Conservation (phyloP, 2,329 filamentous ascomycete species). For the Whalleya microplaca region DNA sequence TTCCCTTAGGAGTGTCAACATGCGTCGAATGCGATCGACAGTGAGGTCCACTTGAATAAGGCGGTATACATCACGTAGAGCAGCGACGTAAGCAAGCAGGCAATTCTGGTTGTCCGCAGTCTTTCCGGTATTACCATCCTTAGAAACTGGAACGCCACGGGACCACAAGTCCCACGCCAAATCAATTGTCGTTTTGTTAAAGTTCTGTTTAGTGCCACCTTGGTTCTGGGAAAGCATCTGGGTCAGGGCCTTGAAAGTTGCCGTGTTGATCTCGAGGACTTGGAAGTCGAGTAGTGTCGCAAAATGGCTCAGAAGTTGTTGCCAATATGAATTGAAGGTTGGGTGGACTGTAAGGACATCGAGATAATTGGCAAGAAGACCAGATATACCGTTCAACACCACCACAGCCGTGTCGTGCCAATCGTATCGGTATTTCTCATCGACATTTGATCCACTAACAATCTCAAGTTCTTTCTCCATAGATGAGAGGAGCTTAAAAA, state of each 20-base stretch:
- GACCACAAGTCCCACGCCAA: constrained; percentile 73
- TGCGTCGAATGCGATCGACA: constrained; percentile 64
- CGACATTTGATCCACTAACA: constrained; percentile 41
- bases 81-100: constrained; percentile 80
- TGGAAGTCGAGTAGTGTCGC: constrained; percentile 64
- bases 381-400: constrained; percentile 73
- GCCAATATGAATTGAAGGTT: constrained; percentile 75
- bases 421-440: constrained; percentile 53
- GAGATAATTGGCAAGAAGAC: constrained; percentile 76
- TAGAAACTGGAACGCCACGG: constrained; percentile 60
- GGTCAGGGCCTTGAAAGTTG: constrained; percentile 68
- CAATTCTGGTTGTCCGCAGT: constrained; percentile 75
- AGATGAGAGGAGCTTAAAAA: constrained; percentile 76
- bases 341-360: constrained; percentile 68
- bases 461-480: constrained; percentile 62
- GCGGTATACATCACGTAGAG: constrained; percentile 77
- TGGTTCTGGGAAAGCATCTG: constrained; percentile 61
- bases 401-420: constrained; percentile 79
- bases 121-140: constrained; percentile 46
- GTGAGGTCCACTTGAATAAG: constrained; percentile 69
- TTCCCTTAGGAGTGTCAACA: constrained; percentile 71
- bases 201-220: constrained; percentile 46
- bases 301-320: constrained; percentile 71
- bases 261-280: constrained; percentile 72
- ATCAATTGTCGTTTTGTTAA: constrained; percentile 58